Conservation (phyloP, 495 filamentous ascomycete genomes). For the Annulohypoxylon maeteangense region DNA sequence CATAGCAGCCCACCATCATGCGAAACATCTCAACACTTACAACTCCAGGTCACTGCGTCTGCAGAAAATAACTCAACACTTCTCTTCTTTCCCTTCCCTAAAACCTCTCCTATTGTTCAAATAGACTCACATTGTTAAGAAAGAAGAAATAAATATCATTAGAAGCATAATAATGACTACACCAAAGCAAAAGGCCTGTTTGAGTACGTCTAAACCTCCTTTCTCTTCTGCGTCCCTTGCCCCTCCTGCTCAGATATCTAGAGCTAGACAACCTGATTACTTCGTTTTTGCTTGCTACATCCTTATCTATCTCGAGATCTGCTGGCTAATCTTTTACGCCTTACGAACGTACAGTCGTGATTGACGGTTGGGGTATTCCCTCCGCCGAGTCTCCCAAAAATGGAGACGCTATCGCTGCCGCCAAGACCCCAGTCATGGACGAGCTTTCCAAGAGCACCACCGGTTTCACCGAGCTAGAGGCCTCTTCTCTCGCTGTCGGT, state of each 20-base stretch:
- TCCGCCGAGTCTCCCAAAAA: slow-evolving; percentile 77
- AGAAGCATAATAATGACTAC: slow-evolving; percentile 70
- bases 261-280: slow-evolving; percentile 51
- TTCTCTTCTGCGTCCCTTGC: slow-evolving; percentile 26
- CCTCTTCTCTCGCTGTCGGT: slow-evolving; percentile 94
- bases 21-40: slow-evolving; percentile 45
- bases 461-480: slow-evolving; percentile 89
- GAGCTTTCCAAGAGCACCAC: slow-evolving; percentile 78
- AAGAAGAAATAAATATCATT: neutral
- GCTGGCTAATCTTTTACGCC: slow-evolving; percentile 63
- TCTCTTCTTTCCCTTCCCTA: slow-evolving; percentile 40
- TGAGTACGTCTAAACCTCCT: slow-evolving; percentile 72
- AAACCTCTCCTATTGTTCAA: slow-evolving; percentile 22
- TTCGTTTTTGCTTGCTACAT: slow-evolving; percentile 56
- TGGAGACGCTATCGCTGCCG: slow-evolving; percentile 94
- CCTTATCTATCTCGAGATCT: slow-evolving; percentile 62
- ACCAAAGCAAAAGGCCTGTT: slow-evolving; percentile 90
- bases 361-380: slow-evolving; percentile 97
- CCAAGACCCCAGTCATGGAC: slow-evolving; percentile 92
- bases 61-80: slow-evolving; percentile 41
- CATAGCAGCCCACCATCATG: slow-evolving; percentile 44
- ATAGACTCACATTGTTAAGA: slow-evolving; percentile 26
- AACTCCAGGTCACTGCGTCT: slow-evolving; percentile 30
- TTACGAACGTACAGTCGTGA: slow-evolving; percentile 75
- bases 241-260: slow-evolving; percentile 23